A percentile compares a stretch with the other conserved stretches of the same genome.
Conservation (phyloP, 169 alveolate genomes). For the Haemoproteus tartakovskyi region DNA sequence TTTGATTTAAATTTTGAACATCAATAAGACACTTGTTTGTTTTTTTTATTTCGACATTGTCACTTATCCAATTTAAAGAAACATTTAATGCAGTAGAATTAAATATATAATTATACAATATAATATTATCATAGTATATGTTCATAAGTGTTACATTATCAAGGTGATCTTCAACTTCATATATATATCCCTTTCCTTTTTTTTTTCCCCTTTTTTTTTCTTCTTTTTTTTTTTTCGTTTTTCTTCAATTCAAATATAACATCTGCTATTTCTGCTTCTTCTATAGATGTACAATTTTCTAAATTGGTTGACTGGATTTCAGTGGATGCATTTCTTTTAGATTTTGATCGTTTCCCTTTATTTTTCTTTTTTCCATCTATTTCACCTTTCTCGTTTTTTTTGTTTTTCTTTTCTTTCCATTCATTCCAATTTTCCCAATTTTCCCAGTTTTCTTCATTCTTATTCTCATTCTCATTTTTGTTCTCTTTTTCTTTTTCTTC, state of each 20-base stretch:
- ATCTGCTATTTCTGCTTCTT: no score
- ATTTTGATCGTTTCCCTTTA: no score
- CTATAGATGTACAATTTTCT: no score
- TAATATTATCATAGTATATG: conserved; percentile 47
- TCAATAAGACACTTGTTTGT: no score
- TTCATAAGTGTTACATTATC: conserved; percentile 42
- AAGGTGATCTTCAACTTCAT: conserved; percentile 62
- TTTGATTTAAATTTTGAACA: no score
- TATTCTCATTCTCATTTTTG: not conserved
- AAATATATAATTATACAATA: conserved; percentile 44
- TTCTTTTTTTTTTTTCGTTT: conserved; percentile 43
- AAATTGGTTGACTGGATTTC: no score
- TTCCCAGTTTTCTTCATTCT: conserved; percentile 16
- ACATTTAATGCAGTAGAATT: conserved; percentile 10
- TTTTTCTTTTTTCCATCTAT: no score
- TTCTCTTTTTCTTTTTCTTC: not conserved
- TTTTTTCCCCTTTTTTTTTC: conserved; percentile 13
- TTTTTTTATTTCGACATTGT: not conserved
- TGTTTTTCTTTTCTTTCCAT: no score
- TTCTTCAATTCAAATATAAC: no score
- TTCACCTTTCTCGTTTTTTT: no score
- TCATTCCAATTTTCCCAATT: no score
- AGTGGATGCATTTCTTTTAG: no score
- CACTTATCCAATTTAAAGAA: conserved; percentile 8
- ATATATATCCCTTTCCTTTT: conserved; percentile 37